Conservation (phyloP, 768 basidiomycete species). For the Myochromella boudieri region DNA sequence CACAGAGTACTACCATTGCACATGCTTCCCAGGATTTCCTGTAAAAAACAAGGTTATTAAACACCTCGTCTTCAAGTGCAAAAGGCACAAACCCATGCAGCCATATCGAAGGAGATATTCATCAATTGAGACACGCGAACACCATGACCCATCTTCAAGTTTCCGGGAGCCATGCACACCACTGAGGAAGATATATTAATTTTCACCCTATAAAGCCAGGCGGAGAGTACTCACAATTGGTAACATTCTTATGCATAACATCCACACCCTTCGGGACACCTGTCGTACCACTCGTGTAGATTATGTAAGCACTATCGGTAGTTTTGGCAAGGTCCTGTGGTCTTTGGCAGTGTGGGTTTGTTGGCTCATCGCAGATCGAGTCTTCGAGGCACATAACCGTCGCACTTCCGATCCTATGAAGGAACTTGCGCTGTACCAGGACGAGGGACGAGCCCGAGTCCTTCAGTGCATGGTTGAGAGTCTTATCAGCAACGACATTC, state of each 20-base stretch:
- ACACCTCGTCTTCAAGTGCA: constrained; percentile 25
- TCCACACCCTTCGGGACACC: constrained; percentile 61
- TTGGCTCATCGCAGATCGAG: constrained; percentile 24
- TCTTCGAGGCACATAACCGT: constrained; percentile 20
- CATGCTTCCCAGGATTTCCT: constrained; percentile 54
- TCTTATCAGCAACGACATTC: constrained; percentile 51
- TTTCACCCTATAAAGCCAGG: not conserved
- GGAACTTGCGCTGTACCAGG: constrained; percentile 42
- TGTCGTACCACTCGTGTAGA: constrained; percentile 60
- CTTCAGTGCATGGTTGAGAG: constrained; percentile 47
- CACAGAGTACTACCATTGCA: constrained; percentile 52
- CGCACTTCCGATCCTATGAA: constrained; percentile 22
- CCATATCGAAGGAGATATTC: constrained; percentile 68
- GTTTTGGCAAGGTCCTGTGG: constrained; percentile 34
- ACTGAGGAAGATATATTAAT: constrained; percentile 18
- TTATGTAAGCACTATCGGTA: constrained; percentile 51
- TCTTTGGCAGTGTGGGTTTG: constrained; percentile 29
- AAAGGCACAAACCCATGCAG: constrained; percentile 45
- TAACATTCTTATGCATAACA: constrained; percentile 55
- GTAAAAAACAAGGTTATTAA: constrained; percentile 38
- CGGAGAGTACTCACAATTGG: constrained; percentile 42
- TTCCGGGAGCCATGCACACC: constrained; percentile 45
- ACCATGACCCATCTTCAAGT: constrained; percentile 54
- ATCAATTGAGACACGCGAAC: constrained; percentile 56
- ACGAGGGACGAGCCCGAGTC: constrained; percentile 47